Evolutionary conservation across 2,329 filamentous ascomycete species (phyloP).

Genomic region (Alternaria burnsii): DNA sequence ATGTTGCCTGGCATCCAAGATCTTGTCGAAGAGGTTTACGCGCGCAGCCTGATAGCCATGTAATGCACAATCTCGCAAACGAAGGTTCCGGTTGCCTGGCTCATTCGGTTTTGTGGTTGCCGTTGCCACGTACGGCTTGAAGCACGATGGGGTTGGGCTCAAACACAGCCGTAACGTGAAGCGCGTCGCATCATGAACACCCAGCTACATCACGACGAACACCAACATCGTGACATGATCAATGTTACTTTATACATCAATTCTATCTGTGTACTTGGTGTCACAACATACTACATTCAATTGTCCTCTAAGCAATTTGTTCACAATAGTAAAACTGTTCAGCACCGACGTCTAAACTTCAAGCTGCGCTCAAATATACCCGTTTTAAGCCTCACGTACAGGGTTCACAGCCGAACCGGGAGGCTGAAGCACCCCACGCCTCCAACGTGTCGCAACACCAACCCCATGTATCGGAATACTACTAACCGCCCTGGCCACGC

Average conservation of each 20-base stretch:
- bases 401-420: constrained; percentile 33
- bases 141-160: constrained; percentile 32
- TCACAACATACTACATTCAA: background rate
- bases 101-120: constrained; percentile 9
- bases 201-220: constrained; percentile 21
- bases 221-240: constrained; percentile 9
- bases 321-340: background rate
- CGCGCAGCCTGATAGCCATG: background rate
- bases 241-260: background rate
- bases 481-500: constrained; percentile 38
- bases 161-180: constrained; percentile 48
- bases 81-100: constrained; percentile 25
- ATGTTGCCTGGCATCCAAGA: constrained; percentile 13
- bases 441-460: constrained; percentile 48
- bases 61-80: constrained; percentile 34
- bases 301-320: background rate
- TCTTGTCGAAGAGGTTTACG: constrained; percentile 2
- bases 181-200: constrained; percentile 42
- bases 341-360: background rate
- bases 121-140: constrained; percentile 26
- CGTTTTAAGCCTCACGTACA: constrained; percentile 26
- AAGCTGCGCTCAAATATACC: background rate
- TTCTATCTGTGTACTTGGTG: background rate
- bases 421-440: constrained; percentile 50
- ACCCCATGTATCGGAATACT: constrained; percentile 44